Base-by-base conservation (phyloP, 2,329 filamentous ascomycete species). In the Bipolaris victoriae region DNA sequence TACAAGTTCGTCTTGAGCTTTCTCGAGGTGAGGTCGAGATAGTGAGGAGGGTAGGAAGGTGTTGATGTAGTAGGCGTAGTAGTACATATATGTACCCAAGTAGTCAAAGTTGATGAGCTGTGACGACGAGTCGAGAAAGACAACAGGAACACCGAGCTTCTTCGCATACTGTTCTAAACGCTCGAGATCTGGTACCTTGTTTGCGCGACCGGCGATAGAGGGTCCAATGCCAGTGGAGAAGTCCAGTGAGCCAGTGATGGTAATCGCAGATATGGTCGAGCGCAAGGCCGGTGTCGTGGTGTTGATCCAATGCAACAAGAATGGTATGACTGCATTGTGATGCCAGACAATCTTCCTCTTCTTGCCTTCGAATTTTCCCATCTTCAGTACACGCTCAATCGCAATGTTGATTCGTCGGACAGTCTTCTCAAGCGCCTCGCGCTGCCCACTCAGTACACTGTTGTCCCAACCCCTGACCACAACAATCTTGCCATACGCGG, bases 341-440 rank as follows among this genome's bases (percentile, higher is more conserved):
- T 76, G 73, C 73, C 73, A 76, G 11, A 73, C 57, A 5, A 76
- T 53, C 31, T 67, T 69, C 15, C 58, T 63, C 36, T 58, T 48
- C 37, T 55, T 33, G 16, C 51, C 43, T 9, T 37, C 13, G 18
- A 62, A 61, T 3, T 36, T 57, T 15, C 63, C 55, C 44, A 60
- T 54, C 15, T 63, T 56, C 36, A 71, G 47, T 4, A 64, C 56
- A 7, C 65, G 66, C 36, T 69, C 59, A 13, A 75, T 58, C 13
- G 65, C 44, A 1, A 47, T 65, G 24, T 66, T 69, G 39, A 76
- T 63, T 16, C 72, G 61, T 45, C 66, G 63, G 2, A 70, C 60
- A 0, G 63, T 66, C 13, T 54, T 58, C 16, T 63, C 63, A 3
- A 60, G 26, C 18, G 60, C 49, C 24, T 64, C 59, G 7, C 58